phyloP scores from a whole-genome alignment of 495 filamentous ascomycete genomes.

The Penicillium waksmanii region DNA sequence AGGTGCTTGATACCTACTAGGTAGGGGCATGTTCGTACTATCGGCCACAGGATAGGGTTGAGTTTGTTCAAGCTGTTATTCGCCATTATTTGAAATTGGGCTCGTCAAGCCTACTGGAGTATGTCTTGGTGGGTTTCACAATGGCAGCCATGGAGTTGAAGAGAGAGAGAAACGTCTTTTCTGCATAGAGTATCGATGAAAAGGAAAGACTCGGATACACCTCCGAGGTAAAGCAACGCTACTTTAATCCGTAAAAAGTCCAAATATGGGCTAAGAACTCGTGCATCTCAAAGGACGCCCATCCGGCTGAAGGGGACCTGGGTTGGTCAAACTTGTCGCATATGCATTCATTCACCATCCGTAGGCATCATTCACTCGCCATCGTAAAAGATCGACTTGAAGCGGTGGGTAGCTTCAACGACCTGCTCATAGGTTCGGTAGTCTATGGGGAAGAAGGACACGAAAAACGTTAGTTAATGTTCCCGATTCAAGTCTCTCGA shows the following conservation, averaged over 20 bases:
- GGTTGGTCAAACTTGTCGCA: background rate
- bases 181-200: background rate
- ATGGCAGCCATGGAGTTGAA: background rate
- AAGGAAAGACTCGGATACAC: background rate
- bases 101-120: background rate
- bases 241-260: background rate
- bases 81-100: no score
- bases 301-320: background rate
- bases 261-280: background rate
- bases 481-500: background rate
- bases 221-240: background rate
- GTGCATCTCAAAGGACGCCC: background rate
- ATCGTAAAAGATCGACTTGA: slow-evolving; percentile 79
- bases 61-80: no score
- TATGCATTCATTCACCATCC: background rate
- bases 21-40: no score
- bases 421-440: slow-evolving; percentile 78
- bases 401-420: slow-evolving; percentile 85
- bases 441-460: slow-evolving; percentile 53
- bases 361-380: slow-evolving; percentile 24
- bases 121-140: background rate
- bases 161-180: background rate
- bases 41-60: no score
- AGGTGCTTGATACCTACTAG: no score
- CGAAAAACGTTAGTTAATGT: background rate